Evolutionary conservation across 495 filamentous ascomycete species (phyloP).

Genomic region (Mytilinidion resinicola): DNA sequence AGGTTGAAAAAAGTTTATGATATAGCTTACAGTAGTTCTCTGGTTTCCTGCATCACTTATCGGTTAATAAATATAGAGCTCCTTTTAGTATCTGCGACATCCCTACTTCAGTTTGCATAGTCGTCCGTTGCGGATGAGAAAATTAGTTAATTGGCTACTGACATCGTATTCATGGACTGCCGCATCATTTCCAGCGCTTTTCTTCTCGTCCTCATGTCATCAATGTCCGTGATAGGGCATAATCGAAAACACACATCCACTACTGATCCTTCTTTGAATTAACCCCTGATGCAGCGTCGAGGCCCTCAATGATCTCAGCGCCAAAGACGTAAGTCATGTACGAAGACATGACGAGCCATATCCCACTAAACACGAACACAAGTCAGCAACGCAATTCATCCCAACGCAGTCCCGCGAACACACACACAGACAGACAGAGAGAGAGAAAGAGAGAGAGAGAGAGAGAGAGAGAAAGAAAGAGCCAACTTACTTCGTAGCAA

Average conservation of each 20-base stretch:
- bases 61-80: neutral
- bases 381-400: neutral
- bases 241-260: too few relatives aligned
- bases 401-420: too few relatives aligned
- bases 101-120: neutral
- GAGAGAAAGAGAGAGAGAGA: neutral
- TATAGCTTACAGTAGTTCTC: neutral
- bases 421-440: neutral
- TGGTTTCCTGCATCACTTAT: neutral
- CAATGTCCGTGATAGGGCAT: too few relatives aligned
- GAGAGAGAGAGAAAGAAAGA: neutral
- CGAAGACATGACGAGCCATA: conserved; percentile 68
- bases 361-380: conserved; percentile 54
- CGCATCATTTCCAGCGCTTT: too few relatives aligned
- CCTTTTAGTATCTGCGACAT: neutral
- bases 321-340: conserved; percentile 67
- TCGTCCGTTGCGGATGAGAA: too few relatives aligned
- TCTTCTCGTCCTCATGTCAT: too few relatives aligned
- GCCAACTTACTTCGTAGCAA: conserved; percentile 39
- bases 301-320: conserved; percentile 60
- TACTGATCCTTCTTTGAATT: neutral
- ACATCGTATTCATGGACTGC: too few relatives aligned
- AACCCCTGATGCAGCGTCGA: conserved; percentile 36
- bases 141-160: too few relatives aligned
- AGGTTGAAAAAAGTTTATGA: conserved; percentile 50